A percentile compares a stretch with the other conserved stretches of the same genome.
Conservation (phyloP, 83 land plant species). For the Picea mariana region DNA sequence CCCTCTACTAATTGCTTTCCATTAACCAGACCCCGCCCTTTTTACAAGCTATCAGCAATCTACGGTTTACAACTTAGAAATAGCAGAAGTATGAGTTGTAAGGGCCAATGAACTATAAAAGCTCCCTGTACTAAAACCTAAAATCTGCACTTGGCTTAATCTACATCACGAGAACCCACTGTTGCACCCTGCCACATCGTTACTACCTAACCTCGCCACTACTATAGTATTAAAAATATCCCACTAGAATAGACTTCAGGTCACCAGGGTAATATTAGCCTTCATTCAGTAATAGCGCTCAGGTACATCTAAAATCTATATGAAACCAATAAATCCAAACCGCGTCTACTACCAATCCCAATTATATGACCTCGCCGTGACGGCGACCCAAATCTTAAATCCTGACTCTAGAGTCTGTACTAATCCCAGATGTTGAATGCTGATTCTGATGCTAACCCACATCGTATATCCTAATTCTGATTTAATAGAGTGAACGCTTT, state of each 20-base stretch:
- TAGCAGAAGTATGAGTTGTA: not conserved
- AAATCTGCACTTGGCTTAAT: not conserved
- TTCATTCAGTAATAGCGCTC: too few relatives aligned
- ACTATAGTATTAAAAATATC: not conserved
- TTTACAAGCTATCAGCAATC: not conserved
- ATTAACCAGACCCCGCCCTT: not conserved
- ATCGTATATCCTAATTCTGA: too few relatives aligned
- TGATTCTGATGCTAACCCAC: too few relatives aligned
- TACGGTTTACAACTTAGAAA: slow-evolving; percentile 11
- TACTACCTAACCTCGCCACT: slow-evolving; percentile 7
- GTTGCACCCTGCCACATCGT: slow-evolving; percentile 2
- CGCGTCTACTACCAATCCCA: too few relatives aligned
- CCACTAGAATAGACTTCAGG: not conserved
- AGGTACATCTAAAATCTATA: not conserved
- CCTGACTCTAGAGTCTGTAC: too few relatives aligned
- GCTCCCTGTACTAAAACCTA: not conserved
- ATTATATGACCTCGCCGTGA: too few relatives aligned
- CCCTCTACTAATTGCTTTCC: slow-evolving; percentile 3
- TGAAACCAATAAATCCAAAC: too few relatives aligned
- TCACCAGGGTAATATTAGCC: not conserved
- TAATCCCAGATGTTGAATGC: too few relatives aligned
- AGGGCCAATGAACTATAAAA: not conserved
- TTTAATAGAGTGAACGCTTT: too few relatives aligned
- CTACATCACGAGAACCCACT: slow-evolving; percentile 15
- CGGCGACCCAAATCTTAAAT: too few relatives aligned